Percentiles rank a stretch among this genome's conserved stretches.
phyloP scores from a whole-genome alignment of 2,329 filamentous ascomycete species.

The Teratosphaeria destructans region DNA sequence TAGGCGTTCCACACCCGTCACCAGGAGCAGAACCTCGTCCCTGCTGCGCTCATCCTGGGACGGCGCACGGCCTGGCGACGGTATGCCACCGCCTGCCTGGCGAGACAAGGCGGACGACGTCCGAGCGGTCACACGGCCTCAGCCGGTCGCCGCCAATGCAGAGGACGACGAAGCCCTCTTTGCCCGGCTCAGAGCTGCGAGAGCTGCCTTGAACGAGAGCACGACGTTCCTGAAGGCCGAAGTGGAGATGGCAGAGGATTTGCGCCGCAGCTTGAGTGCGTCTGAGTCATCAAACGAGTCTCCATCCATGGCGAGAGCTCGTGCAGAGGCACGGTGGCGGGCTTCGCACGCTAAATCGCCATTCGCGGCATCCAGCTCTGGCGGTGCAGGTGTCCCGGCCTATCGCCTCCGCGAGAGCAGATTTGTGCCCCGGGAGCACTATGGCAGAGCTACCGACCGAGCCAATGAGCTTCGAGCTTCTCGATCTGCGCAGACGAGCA shows the following conservation, averaged over 20 bases:
- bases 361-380: not conserved
- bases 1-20: not conserved
- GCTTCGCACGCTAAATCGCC: slow-evolving; percentile 7
- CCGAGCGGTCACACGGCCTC: not conserved
- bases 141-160: not conserved
- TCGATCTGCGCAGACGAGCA: slow-evolving; percentile 11
- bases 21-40: not conserved
- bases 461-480: slow-evolving; percentile 18
- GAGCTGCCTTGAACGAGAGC: slow-evolving; percentile 18
- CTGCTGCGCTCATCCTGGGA: not conserved
- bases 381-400: slow-evolving; percentile 20
- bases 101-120: not conserved
- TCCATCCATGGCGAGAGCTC: slow-evolving; percentile 22
- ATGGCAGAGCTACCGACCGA: slow-evolving; percentile 24
- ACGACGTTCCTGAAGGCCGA: slow-evolving; percentile 8
- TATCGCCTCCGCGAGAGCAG: slow-evolving; percentile 27
- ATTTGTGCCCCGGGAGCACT: slow-evolving; percentile 27
- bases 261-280: slow-evolving; percentile 13
- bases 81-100: not conserved
- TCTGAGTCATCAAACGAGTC: slow-evolving; percentile 20
- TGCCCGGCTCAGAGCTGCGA: slow-evolving; percentile 22
- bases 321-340: slow-evolving; percentile 21
- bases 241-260: slow-evolving; percentile 11
- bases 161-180: slow-evolving; percentile 25
- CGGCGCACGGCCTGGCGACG: not conserved